phyloP scores from a whole-genome alignment of 176 grass and related monocot genomes.

The Carex scoparia region DNA sequence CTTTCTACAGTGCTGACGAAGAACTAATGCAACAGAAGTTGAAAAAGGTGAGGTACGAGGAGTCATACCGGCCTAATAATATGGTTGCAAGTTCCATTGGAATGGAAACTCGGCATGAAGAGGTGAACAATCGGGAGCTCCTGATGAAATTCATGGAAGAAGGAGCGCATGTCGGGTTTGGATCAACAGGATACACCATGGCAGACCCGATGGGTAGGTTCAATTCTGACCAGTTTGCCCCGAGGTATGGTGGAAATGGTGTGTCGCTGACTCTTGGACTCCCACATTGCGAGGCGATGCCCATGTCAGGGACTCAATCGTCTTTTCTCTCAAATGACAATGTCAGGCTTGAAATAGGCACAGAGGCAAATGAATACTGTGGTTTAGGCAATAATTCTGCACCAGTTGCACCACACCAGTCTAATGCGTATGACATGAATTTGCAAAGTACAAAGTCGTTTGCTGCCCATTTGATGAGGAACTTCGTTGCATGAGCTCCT shows the following conservation, averaged over 20 bases:
- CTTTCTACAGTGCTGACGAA: neutral
- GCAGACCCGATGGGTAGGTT: slow-evolving; percentile 53
- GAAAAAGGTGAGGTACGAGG: slow-evolving; percentile 57
- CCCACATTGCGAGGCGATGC: slow-evolving; percentile 52
- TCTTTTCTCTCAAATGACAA: slow-evolving; percentile 31
- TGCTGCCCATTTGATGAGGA: slow-evolving; percentile 79
- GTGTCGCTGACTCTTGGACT: slow-evolving; percentile 92
- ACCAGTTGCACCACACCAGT: slow-evolving; percentile 22
- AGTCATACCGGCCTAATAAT: slow-evolving; percentile 19
- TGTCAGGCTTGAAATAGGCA: slow-evolving; percentile 41
- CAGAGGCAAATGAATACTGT: slow-evolving; percentile 32
- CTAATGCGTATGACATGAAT: slow-evolving; percentile 68
- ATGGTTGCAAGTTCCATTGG: slow-evolving; percentile 4
- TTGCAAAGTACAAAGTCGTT: slow-evolving; percentile 73
- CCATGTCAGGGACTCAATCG: slow-evolving; percentile 45
- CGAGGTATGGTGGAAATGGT: slow-evolving; percentile 49
- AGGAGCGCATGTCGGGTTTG: slow-evolving; percentile 28
- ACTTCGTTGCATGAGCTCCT: slow-evolving; percentile 49
- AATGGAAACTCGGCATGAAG: slow-evolving; percentile 34
- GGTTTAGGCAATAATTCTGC: slow-evolving; percentile 15
- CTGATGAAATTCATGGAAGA: slow-evolving; percentile 97
- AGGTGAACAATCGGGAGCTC: slow-evolving; percentile 73
- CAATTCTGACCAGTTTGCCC: slow-evolving; percentile 53
- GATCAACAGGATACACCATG: neutral
- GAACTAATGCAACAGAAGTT: slow-evolving; percentile 20